A percentile compares a stretch with the other conserved stretches of the same genome.
Evolutionary conservation across 495 filamentous ascomycete species (phyloP).

Genomic region (Evernia prunastri): DNA sequence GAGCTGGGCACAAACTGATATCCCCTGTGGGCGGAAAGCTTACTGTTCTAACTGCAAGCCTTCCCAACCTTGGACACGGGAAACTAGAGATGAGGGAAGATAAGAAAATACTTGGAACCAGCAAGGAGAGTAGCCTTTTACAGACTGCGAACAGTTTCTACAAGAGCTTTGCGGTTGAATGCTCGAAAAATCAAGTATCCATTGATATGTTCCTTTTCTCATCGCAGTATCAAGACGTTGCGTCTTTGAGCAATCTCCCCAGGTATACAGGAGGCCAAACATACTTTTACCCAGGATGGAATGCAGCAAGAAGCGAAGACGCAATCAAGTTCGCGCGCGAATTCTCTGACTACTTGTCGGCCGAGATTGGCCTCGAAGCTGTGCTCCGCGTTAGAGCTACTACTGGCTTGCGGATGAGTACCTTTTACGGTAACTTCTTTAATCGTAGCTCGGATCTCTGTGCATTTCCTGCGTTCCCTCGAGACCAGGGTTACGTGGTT

Average conservation of each 20-base stretch:
- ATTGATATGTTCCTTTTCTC: slow-evolving; percentile 99
- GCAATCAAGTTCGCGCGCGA: slow-evolving; percentile 96
- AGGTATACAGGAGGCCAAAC: slow-evolving; percentile 97
- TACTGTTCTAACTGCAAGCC: slow-evolving; percentile 75
- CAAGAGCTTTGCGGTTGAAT: slow-evolving; percentile 98
- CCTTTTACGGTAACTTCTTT: slow-evolving; percentile 99
- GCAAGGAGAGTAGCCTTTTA: slow-evolving; percentile 77
- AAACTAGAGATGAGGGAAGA: slow-evolving; percentile 93
- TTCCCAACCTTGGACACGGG: slow-evolving; percentile 87
- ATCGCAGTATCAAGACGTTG: slow-evolving; percentile 94
- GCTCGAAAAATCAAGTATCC: slow-evolving; percentile 96
- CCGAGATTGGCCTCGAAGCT: slow-evolving; percentile 93
- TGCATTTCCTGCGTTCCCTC: slow-evolving; percentile 94
- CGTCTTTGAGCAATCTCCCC: slow-evolving; percentile 87
- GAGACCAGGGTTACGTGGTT: slow-evolving; percentile 97
- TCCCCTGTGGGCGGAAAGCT: slow-evolving; percentile 91
- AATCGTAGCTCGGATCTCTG: slow-evolving; percentile 95
- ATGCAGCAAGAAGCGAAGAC: slow-evolving; percentile 84
- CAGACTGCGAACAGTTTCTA: slow-evolving; percentile 95
- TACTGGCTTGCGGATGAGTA: slow-evolving; percentile 90
- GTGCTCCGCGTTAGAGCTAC: slow-evolving; percentile 93
- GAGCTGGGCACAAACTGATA: slow-evolving; percentile 92
- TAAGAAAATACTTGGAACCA: slow-evolving; percentile 92
- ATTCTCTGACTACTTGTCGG: slow-evolving; percentile 91
- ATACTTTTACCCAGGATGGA: slow-evolving; percentile 98